Evolutionary conservation across 495 filamentous ascomycete species (phyloP).

Genomic region (Physcia stellaris): DNA sequence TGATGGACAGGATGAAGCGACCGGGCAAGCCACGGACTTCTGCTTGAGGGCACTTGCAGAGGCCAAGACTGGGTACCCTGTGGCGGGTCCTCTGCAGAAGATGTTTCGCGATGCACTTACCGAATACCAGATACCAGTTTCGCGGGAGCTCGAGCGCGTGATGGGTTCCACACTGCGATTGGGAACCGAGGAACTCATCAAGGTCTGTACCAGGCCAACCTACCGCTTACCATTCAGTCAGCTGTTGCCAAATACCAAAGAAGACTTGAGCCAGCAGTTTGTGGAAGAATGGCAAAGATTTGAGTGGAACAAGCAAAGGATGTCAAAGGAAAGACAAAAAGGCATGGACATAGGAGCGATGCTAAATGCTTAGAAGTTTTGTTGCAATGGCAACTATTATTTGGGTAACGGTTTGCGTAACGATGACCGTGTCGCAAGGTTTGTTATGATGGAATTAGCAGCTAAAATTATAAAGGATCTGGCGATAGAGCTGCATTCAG

Average conservation of each 20-base stretch:
- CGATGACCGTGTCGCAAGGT: too few relatives aligned
- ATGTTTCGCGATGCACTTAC: slow-evolving; percentile 18
- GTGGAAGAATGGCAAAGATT: slow-evolving; percentile 4
- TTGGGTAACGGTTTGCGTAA: too few relatives aligned
- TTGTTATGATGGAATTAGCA: too few relatives aligned
- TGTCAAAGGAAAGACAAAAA: too few relatives aligned
- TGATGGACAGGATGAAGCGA: slow-evolving; percentile 3
- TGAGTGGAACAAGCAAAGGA: too few relatives aligned
- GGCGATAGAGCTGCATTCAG: too few relatives aligned
- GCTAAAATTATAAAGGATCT: too few relatives aligned
- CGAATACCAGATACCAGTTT: slow-evolving; percentile 15
- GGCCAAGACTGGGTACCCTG: slow-evolving; percentile 16
- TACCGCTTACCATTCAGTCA: slow-evolving; percentile 19
- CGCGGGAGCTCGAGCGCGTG: slow-evolving; percentile 4
- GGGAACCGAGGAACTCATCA: slow-evolving; percentile 17
- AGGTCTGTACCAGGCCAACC: slow-evolving; percentile 20
- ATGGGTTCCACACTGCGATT: slow-evolving; percentile 5
- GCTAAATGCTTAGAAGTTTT: too few relatives aligned
- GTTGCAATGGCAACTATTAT: too few relatives aligned
- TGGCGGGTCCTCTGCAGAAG: slow-evolving; percentile 22
- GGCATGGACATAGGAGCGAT: too few relatives aligned
- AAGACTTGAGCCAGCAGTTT: slow-evolving; percentile 4
- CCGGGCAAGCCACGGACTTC: slow-evolving; percentile 15
- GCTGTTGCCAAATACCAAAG: slow-evolving; percentile 9
- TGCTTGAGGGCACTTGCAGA: slow-evolving; percentile 19